Evolutionary conservation across 2,329 filamentous ascomycete species (phyloP).

Genomic region (Paracoccidioides brasiliensis): DNA sequence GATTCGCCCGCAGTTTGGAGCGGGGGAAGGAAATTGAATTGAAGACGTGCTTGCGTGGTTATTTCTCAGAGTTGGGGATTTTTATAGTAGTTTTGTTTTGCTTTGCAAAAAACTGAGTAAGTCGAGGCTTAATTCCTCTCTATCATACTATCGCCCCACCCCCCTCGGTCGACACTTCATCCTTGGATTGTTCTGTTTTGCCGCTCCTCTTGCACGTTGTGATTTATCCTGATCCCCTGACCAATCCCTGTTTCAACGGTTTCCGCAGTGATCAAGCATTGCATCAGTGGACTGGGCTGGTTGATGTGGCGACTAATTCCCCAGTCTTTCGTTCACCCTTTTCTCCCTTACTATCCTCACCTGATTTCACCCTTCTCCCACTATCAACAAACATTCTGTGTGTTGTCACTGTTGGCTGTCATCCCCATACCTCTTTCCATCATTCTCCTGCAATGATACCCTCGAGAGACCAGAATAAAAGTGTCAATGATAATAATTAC

Average conservation of each 20-base stretch:
- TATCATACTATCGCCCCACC: too few species aligned
- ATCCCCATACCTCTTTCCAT: background rate
- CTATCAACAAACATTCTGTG: background rate
- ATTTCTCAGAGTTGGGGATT: too few species aligned
- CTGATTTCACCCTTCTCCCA: background rate
- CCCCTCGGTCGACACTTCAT: background rate
- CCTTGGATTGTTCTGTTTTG: background rate
- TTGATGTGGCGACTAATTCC: background rate
- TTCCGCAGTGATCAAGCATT: background rate
- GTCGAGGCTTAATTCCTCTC: too few species aligned
- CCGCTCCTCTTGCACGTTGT: background rate
- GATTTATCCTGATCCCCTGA: background rate
- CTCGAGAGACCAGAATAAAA: background rate
- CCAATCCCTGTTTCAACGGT: background rate
- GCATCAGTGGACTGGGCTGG: background rate
- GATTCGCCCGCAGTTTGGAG: too few species aligned
- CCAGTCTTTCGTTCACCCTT: too few species aligned
- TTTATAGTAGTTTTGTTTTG: too few species aligned
- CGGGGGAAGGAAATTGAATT: too few species aligned
- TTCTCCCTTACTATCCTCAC: background rate
- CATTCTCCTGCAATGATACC: background rate
- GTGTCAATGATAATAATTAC: constrained; percentile 15
- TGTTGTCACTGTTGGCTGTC: background rate
- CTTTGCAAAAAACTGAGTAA: too few species aligned
- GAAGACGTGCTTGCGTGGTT: too few species aligned